These are phyloP conservation scores for Tremella mesenterica DNA, from an alignment of 768 basidiomycete genomes.

Conservation along the genomic window DNA sequence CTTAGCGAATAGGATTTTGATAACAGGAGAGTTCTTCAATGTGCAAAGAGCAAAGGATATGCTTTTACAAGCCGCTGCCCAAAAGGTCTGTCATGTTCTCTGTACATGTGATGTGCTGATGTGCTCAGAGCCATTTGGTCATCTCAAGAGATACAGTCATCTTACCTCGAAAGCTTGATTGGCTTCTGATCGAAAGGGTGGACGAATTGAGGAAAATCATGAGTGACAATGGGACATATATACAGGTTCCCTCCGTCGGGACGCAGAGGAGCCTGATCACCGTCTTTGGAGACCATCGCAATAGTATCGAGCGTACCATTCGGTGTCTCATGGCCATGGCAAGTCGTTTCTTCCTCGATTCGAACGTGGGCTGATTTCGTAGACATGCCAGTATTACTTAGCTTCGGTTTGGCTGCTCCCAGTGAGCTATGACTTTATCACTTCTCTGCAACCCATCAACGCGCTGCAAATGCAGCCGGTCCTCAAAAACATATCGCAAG, in stretches of 20 bases:
- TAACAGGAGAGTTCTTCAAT: conserved; percentile 94
- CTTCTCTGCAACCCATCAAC: conserved; percentile 73
- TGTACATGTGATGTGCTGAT: neutral
- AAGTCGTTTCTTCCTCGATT: conserved; percentile 7
- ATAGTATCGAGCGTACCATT: conserved; percentile 89
- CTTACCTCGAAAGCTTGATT: conserved; percentile 91
- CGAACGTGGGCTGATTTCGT: neutral
- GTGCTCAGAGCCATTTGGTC: conserved; percentile 66
- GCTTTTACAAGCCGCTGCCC: conserved; percentile 76
- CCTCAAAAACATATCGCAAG: conserved; percentile 74
- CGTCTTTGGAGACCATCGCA: conserved; percentile 85
- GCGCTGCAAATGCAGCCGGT: conserved; percentile 72
- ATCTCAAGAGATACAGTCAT: conserved; percentile 90
- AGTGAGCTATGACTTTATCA: conserved; percentile 80
- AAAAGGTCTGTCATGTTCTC: conserved; percentile 58
- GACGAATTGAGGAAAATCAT: conserved; percentile 87
- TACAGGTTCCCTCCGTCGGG: conserved; percentile 85
- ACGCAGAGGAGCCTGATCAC: conserved; percentile 86
- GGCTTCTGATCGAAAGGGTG: conserved; percentile 94
- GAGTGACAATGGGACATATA: conserved; percentile 92
- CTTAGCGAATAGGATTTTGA: conserved; percentile 79
- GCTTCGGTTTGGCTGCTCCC: conserved; percentile 97
- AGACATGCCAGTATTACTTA: conserved; percentile 93
- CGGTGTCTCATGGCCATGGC: conserved; percentile 91
- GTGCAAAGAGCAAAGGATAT: conserved; percentile 92